Conservation (phyloP, 805 yeast species). For the Wickerhamomyces subpelliculosus region DNA sequence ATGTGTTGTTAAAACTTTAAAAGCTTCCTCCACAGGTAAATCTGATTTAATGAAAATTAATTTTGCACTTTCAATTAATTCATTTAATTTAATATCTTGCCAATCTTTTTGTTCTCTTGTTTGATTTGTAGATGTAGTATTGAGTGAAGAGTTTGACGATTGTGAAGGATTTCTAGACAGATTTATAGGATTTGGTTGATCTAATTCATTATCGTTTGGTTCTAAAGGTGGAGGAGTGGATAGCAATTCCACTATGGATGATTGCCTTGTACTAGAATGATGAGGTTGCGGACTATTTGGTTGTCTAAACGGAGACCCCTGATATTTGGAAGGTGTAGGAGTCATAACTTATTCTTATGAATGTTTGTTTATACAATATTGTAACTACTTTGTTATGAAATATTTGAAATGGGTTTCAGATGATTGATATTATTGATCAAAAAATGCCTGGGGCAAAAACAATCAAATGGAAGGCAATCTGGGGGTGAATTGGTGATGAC, state of each 20-base stretch:
- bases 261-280: conserved; percentile 37
- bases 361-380: neutral
- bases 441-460: neutral
- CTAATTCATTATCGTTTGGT: conserved; percentile 5
- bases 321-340: conserved; percentile 25
- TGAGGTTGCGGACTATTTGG: conserved; percentile 21
- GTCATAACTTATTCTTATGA: conserved; percentile 4
- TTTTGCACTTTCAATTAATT: conserved; percentile 72
- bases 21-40: conserved; percentile 80
- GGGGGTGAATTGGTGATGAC: too few species aligned
- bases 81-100: conserved; percentile 64
- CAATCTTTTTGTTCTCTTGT: conserved; percentile 48
- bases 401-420: neutral
- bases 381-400: too few species aligned
- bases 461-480: neutral
- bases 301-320: conserved; percentile 27
- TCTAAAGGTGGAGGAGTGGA: conserved; percentile 70
- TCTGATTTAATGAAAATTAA: conserved; percentile 61
- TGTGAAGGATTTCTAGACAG: conserved; percentile 21
- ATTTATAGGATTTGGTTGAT: conserved; percentile 4
- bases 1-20: conserved; percentile 64
- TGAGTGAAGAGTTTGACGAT: conserved; percentile 48
- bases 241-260: conserved; percentile 68
- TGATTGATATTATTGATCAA: neutral
- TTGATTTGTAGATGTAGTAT: conserved; percentile 49